phyloP scores from a whole-genome alignment of 106 monocot species.

The Dioscorea zingiberensis region DNA sequence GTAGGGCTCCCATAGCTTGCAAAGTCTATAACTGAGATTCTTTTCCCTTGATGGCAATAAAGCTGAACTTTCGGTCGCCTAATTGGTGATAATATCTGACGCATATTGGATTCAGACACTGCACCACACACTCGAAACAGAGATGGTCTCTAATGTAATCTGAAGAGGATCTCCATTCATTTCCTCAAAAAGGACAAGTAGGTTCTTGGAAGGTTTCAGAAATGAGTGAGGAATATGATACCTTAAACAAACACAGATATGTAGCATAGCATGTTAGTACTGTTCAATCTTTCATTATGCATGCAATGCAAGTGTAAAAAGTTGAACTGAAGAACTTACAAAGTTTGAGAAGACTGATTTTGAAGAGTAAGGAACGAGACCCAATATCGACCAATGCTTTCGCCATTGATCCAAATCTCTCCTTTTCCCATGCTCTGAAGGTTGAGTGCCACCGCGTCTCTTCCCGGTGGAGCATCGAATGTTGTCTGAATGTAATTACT shows the following conservation, averaged over 20 bases:
- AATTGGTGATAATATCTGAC: slow-evolving; percentile 1
- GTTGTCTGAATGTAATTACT: slow-evolving; percentile 25
- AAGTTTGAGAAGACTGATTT: slow-evolving; percentile 64
- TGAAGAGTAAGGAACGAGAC: slow-evolving; percentile 61
- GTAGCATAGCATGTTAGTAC: background rate
- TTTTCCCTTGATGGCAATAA: slow-evolving; percentile 31
- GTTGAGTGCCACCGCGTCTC: slow-evolving; percentile 55
- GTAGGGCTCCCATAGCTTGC: slow-evolving; percentile 59
- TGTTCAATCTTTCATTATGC: too few relatives aligned
- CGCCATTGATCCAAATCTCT: slow-evolving; percentile 81
- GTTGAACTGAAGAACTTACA: too few relatives aligned
- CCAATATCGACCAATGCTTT: slow-evolving; percentile 92
- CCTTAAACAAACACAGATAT: slow-evolving; percentile 18
- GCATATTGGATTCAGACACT: slow-evolving; percentile 20
- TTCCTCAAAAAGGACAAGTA: slow-evolving; percentile 87
- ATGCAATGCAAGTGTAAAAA: too few relatives aligned
- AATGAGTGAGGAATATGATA: slow-evolving; percentile 81
- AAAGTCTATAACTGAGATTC: slow-evolving; percentile 58
- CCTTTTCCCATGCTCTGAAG: slow-evolving; percentile 89
- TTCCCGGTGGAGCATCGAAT: slow-evolving; percentile 49
- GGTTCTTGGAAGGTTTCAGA: slow-evolving; percentile 50
- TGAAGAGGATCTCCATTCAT: slow-evolving; percentile 61
- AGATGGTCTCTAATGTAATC: slow-evolving; percentile 51
- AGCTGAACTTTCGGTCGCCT: slow-evolving; percentile 21
- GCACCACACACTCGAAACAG: slow-evolving; percentile 27